phyloP scores from a whole-genome alignment of 2,329 filamentous ascomycete species.

The Cadophora gregata region DNA sequence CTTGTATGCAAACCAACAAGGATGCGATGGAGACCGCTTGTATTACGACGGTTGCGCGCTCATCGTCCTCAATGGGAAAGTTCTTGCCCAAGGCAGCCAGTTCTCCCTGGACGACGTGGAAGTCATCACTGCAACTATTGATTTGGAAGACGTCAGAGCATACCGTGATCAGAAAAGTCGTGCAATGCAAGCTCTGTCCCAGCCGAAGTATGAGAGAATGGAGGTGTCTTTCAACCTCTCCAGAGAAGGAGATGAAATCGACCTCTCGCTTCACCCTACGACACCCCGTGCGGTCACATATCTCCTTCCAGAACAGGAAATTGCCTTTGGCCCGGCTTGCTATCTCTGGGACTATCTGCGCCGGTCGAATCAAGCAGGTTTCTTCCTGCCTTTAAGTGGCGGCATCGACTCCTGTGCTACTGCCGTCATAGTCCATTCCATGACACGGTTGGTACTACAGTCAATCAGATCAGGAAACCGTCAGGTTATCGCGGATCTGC shows the following conservation, averaged over 20 bases:
- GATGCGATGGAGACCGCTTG: slow-evolving; percentile 16
- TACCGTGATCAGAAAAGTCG: slow-evolving; percentile 3
- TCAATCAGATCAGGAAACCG: background rate
- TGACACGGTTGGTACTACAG: background rate
- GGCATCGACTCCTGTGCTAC: background rate
- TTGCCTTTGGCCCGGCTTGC: background rate
- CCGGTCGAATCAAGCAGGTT: background rate
- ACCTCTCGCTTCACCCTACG: background rate
- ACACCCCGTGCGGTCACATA: background rate
- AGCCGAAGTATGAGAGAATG: slow-evolving; percentile 9
- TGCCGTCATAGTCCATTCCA: background rate
- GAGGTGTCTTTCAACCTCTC: background rate
- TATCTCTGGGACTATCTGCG: background rate
- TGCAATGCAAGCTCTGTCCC: slow-evolving; percentile 3
- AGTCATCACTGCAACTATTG: slow-evolving; percentile 14
- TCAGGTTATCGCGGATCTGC: slow-evolving; percentile 42
- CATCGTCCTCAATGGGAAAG: slow-evolving; percentile 14
- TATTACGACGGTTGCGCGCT: slow-evolving; percentile 19
- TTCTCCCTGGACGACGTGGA: slow-evolving; percentile 3
- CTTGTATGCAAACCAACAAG: slow-evolving; percentile 19
- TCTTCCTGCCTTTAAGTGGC: background rate
- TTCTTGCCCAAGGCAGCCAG: slow-evolving; percentile 14
- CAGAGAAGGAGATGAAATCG: slow-evolving; percentile 6
- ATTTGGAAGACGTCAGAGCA: slow-evolving; percentile 14
- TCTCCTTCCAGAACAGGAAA: background rate